Percentiles rank a stretch among this genome's conserved stretches.
Conservation (phyloP, 2,329 filamentous ascomycete genomes). For the Cordyceps cicadae region DNA sequence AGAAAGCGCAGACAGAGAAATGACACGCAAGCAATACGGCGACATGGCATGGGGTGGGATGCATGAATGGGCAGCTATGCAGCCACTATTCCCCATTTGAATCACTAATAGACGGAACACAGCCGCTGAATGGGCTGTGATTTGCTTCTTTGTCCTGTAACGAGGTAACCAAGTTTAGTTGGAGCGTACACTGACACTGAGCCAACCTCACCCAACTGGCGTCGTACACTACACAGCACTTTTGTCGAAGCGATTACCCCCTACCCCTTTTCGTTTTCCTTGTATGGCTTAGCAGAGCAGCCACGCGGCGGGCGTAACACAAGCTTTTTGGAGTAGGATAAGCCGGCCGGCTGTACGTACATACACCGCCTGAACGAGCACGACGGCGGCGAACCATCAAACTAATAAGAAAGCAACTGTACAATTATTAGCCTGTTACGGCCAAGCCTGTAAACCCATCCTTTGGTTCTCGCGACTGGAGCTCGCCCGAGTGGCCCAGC, state of each 20-base stretch:
- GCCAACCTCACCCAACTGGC: slow-evolving; percentile 5
- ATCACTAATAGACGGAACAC: background rate
- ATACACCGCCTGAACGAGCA: background rate
- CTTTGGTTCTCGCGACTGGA: background rate
- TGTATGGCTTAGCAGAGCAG: background rate
- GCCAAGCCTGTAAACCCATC: too few relatives aligned
- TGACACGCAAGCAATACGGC: slow-evolving; percentile 8
- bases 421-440: too few relatives aligned
- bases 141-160: background rate
- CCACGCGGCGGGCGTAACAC: background rate
- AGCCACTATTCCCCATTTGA: background rate
- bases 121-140: background rate
- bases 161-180: too few relatives aligned
- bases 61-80: background rate
- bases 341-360: background rate
- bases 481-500: background rate
- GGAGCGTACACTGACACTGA: background rate
- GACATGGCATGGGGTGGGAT: background rate
- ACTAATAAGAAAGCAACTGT: too few relatives aligned
- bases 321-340: background rate
- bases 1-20: background rate
- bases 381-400: background rate
- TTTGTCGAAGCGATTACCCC: background rate
- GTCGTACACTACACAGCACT: too few relatives aligned
- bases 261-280: slow-evolving; percentile 1